Conservation (phyloP, 352 stramenopile genomes). For the Phytophthora kernoviae region DNA sequence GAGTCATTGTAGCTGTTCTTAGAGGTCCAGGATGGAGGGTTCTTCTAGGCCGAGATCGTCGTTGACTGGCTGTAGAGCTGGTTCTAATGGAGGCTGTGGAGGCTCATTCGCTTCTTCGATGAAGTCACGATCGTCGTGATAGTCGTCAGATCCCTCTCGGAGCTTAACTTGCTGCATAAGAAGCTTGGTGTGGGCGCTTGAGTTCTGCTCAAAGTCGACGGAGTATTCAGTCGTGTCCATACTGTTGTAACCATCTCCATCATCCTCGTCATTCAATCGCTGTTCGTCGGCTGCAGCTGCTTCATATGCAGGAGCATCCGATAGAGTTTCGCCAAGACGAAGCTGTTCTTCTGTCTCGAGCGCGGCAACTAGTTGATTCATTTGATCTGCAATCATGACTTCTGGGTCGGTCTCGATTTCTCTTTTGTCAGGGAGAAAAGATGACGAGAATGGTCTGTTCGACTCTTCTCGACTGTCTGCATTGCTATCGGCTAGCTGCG, state of each 20-base stretch:
- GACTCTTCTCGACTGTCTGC: too few relatives aligned
- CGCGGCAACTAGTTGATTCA: background rate
- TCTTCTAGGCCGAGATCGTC: constrained; percentile 7
- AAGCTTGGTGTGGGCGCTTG: background rate
- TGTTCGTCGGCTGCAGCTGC: background rate
- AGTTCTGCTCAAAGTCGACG: background rate
- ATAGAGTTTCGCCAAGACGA: background rate
- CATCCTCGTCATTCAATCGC: constrained; percentile 4
- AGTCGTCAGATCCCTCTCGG: background rate
- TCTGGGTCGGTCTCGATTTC: too few relatives aligned
- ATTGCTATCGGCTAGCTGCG: background rate
- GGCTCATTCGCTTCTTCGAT: too few relatives aligned
- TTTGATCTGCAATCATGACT: background rate
- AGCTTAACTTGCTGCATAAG: background rate
- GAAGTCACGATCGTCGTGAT: background rate
- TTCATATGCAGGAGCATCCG: background rate
- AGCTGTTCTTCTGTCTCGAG: background rate
- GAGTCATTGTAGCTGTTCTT: constrained; percentile 3
- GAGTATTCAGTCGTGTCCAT: constrained; percentile 27
- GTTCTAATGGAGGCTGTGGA: too few relatives aligned
- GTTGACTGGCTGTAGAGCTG: background rate
- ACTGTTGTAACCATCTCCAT: constrained; percentile 14
- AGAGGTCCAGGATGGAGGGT: background rate
- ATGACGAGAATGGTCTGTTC: too few relatives aligned
- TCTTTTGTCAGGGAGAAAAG: too few relatives aligned